Conservation (phyloP, 495 filamentous ascomycete genomes). For the Pyrenopolyporus hunteri region DNA sequence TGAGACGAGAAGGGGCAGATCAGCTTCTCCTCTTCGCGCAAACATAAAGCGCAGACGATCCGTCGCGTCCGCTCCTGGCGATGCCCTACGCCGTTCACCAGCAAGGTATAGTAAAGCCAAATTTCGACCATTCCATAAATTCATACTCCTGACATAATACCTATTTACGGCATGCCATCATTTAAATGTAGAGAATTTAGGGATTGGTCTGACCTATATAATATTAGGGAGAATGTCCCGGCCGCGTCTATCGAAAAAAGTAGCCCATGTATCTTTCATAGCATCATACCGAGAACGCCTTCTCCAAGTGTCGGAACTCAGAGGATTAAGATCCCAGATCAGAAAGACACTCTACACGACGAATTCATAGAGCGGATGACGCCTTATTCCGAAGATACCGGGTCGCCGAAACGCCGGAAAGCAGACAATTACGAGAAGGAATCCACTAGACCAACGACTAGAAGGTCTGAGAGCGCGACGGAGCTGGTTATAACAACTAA, state of each 20-base stretch:
- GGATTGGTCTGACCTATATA: background rate
- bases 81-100: background rate
- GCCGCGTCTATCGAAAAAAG: background rate
- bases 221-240: background rate
- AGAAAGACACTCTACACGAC: background rate
- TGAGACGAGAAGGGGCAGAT: conserved; percentile 5
- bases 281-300: background rate
- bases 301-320: background rate
- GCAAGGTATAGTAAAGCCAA: conserved; percentile 26
- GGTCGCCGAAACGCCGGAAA: background rate
- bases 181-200: background rate
- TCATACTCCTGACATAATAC: background rate
- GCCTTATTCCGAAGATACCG: background rate
- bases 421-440: background rate
- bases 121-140: no score
- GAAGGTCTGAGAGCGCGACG: background rate
- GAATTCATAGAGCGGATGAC: conserved; percentile 6
- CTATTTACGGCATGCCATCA: background rate
- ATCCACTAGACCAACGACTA: background rate
- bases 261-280: background rate
- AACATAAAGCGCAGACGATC: conserved; percentile 23
- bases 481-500: background rate
- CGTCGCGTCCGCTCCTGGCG: conserved; percentile 30
- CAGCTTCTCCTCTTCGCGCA: conserved; percentile 21
- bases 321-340: background rate